Conservation (phyloP, 306 rosid species). For the Prunus armeniaca region DNA sequence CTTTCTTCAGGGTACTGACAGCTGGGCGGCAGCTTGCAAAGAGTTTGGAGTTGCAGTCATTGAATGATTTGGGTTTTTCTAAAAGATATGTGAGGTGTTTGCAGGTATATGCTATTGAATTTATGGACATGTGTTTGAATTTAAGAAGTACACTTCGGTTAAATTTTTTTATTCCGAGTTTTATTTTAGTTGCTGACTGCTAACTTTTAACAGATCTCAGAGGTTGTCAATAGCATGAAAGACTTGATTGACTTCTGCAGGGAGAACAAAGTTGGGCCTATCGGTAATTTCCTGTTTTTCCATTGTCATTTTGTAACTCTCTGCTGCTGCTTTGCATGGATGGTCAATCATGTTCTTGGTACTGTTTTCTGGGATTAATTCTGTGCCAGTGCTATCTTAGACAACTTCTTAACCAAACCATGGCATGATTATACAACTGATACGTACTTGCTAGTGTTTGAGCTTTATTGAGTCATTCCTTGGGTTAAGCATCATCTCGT, state of each 20-base stretch:
- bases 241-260: slow-evolving; percentile 82
- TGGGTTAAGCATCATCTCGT: not conserved
- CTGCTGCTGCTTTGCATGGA: slow-evolving; percentile 2
- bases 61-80: slow-evolving; percentile 92
- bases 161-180: not conserved
- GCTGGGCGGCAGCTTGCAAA: slow-evolving; percentile 95
- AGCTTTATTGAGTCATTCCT: not conserved
- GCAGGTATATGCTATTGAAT: slow-evolving; percentile 58
- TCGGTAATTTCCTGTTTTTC: slow-evolving; percentile 48
- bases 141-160: not conserved
- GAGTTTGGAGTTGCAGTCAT: slow-evolving; percentile 83
- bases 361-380: not conserved
- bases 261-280: slow-evolving; percentile 68
- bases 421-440: not conserved
- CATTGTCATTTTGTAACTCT: not conserved
- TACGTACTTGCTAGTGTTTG: not conserved
- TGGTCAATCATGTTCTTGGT: not conserved
- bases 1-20: slow-evolving; percentile 67
- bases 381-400: not conserved
- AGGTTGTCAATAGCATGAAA: slow-evolving; percentile 96
- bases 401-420: not conserved
- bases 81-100: slow-evolving; percentile 97
- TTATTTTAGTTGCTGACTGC: slow-evolving; percentile 13
- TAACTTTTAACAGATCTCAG: slow-evolving; percentile 69
- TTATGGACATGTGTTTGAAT: slow-evolving; percentile 4